Base-by-base conservation (phyloP, 1,284 basidiomycete species). In the Rhodotorula mucilaginosa region DNA sequence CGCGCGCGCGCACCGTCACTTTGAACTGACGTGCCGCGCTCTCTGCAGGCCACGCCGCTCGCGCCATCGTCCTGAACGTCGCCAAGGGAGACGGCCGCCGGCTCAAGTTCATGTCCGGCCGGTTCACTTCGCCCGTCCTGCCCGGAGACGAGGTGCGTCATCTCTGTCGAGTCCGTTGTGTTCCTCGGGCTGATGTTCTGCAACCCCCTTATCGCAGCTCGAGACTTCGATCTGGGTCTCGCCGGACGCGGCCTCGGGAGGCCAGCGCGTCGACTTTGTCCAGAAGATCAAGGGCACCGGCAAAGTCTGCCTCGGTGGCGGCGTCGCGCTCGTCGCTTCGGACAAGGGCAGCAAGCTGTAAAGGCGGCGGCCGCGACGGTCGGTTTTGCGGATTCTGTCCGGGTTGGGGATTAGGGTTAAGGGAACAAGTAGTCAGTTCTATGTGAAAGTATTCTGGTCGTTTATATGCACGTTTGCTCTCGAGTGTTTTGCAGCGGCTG, bases 141-240 rank as follows among this genome's bases (percentile, higher is more conserved):
- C 75, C 75, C 26, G 75, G 73, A 2, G 73, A 76, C 49, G 73
- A 74, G 58, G 71, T 72, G 56, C 31, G 67, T 65, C 29, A 34
- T 7, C 34, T 34, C 26, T 26, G 26, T 26, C 26, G 26, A 26
- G 26, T 26, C 26, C 26, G 26, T 26, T 26, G 26, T 26, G 26
- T 26, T 26, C 26, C 26, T 26, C 26, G 26, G 26, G 26, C 26
- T 18, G 8, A 18, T 3, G 13, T 26, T 39, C 8, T 13, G 49
- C n/a, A 29, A 19, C 2, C 19, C 12, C 16, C 29, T 46, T 19
- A 21, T 58, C 3, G 29, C 47, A 65, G 61, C 85, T 93, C 49
- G 89, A 92, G 84, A 92, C 90, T 3, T 83, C 85, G 49, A 86
- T 88, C 56, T 92, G 91, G 91, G 61, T 74, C 21, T 88, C 90